A percentile compares a stretch with the other conserved stretches of the same genome.
These are phyloP conservation scores for Fraxinus albicans DNA, from an alignment of 305 asterid genomes.

Conservation along the genomic window DNA sequence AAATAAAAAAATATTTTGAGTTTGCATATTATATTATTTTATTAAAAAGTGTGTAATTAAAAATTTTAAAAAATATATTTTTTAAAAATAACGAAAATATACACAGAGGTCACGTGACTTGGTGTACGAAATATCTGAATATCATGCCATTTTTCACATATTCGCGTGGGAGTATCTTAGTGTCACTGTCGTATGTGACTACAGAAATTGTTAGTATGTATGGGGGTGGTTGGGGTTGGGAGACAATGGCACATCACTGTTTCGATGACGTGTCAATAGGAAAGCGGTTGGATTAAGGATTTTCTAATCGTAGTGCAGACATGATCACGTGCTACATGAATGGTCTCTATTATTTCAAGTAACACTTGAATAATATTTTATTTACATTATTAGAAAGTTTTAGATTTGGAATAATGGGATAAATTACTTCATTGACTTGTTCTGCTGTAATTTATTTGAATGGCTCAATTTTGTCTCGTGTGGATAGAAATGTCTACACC, in stretches of 20 bases:
- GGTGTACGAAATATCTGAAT: constrained; percentile 2
- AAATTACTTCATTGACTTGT: neutral
- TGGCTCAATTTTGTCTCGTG: neutral
- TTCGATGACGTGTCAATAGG: constrained; percentile 21
- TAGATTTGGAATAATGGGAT: neutral
- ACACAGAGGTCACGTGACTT: constrained; percentile 23
- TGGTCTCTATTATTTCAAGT: neutral
- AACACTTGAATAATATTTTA: neutral
- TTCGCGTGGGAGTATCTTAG: constrained; percentile 5
- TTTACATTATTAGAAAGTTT: neutral
- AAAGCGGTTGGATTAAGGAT: constrained; percentile 18
- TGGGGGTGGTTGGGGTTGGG: constrained; percentile 23
- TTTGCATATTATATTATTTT: too few relatives aligned
- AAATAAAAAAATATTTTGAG: too few relatives aligned
- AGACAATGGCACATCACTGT: constrained; percentile 7
- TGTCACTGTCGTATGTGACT: constrained; percentile 16
- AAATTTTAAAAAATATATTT: too few relatives aligned
- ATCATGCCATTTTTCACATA: constrained; percentile 10
- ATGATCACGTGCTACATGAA: constrained; percentile 43
- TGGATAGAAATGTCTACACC: neutral
- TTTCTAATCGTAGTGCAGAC: constrained; percentile 22
- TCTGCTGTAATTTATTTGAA: neutral
- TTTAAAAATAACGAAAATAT: too few relatives aligned
- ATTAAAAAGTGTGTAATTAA: too few relatives aligned
- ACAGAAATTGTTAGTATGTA: constrained; percentile 16